Percentiles rank a stretch among this genome's conserved stretches.
Conservation (phyloP, 306 rosid genomes). For the Quillaja saponaria region DNA sequence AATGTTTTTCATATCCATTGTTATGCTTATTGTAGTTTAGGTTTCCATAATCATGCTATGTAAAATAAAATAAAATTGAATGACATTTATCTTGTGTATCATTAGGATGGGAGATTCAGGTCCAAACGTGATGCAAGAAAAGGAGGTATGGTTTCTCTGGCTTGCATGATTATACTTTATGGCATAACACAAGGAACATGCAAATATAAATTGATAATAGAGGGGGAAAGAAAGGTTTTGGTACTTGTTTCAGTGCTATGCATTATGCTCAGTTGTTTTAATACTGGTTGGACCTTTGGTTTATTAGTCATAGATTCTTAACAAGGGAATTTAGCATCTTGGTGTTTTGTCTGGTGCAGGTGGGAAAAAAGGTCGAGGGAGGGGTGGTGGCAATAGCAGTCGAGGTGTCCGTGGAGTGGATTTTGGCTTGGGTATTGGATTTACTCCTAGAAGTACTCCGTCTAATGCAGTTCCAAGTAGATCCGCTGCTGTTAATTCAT, state of each 20-base stretch:
- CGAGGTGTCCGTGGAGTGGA: slow-evolving; percentile 98
- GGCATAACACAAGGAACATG: neutral
- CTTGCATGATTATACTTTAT: slow-evolving; percentile 12
- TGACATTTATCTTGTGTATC: slow-evolving; percentile 36
- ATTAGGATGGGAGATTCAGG: slow-evolving; percentile 97
- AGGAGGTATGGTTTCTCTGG: slow-evolving; percentile 62
- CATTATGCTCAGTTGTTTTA: neutral
- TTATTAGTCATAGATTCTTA: neutral
- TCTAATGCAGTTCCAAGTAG: slow-evolving; percentile 59
- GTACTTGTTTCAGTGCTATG: slow-evolving; percentile 13
- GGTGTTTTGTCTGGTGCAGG: slow-evolving; percentile 46
- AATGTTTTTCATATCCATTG: too few species aligned
- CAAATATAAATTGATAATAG: neutral
- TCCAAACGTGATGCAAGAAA: slow-evolving; percentile 94
- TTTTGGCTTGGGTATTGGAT: slow-evolving; percentile 93
- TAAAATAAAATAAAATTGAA: slow-evolving; percentile 24
- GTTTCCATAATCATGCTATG: too few species aligned
- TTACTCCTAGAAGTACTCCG: slow-evolving; percentile 49
- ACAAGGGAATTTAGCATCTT: slow-evolving; percentile 11
- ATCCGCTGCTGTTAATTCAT: slow-evolving; percentile 72
- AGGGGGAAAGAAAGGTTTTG: neutral
- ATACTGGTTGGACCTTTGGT: neutral
- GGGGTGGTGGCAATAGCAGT: slow-evolving; percentile 55
- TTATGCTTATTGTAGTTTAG: too few species aligned
- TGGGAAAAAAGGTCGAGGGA: slow-evolving; percentile 81